Evolutionary conservation across 306 rosid genomes (phyloP), one percentile per base, ranked within the genome.

Genomic region (Quercus mongolica): DNA sequence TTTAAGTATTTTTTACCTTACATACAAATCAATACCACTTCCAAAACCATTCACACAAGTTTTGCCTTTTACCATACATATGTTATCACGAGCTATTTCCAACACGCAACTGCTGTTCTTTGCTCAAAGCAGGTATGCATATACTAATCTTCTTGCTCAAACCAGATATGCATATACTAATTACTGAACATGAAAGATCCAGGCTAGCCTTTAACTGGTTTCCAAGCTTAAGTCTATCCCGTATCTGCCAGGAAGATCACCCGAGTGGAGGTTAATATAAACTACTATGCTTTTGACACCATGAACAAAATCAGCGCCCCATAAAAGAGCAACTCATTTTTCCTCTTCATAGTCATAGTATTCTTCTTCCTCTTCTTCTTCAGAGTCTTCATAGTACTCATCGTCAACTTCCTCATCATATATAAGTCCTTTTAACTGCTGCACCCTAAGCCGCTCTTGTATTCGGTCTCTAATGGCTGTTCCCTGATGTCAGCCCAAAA

Each of bases 401-500:
- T 69, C 87, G n/a, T 85, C 87, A 1, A 72, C 85, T 20, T 71
- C 86, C 49, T 62, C 90, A 82, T 87, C 65, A 56, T 20, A 59
- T 71, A 82, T 19, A 18, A 71, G 69, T 5, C 83, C 92, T 23
- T 70, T 56, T 12, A 89, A 41, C 78, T 82, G 94, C 73, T 90
- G 96, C 70, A 91, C 94, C 85, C 89, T 86, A 64, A 95, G 78
- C 46, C 88, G 85, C 94, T 93, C 99, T 87, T 95, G 99, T 87
- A 95, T 93, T 77, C 96, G 86, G 83, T 95, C 99, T 82, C 95
- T 83, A 64, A 95, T 95, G 51, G 98, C 98, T 1, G 99, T 95
- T 49, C 99, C 99, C 99, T 95, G 81, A 67, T 46, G 86, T 52
- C 74, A 35, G 81, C 28, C 65, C 86, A 76, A 20, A 18, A 74